phyloP scores from a whole-genome alignment of 495 filamentous ascomycete species.

The Lasiosphaeris hirsuta region DNA sequence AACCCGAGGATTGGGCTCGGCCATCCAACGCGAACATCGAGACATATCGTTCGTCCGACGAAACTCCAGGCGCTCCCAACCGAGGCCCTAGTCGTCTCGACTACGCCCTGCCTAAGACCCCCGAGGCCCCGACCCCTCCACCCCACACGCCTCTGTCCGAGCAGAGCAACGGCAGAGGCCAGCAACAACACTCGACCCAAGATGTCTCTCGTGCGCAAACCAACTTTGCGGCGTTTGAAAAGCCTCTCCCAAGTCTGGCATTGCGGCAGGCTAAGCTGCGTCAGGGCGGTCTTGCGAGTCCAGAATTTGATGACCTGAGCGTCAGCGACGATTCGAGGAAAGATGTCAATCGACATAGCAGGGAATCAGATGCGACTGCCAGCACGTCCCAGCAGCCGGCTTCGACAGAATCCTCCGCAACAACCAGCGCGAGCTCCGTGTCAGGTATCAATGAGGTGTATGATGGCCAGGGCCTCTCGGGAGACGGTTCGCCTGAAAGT shows the following conservation, averaged over 20 bases:
- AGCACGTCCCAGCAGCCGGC: conserved; percentile 43
- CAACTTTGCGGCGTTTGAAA: conserved; percentile 6
- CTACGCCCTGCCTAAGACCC: conserved; percentile 33
- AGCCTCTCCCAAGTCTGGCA: conserved; percentile 13
- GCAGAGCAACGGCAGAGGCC: conserved; percentile 3
- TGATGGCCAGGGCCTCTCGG: conserved; percentile 38
- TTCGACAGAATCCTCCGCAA: conserved; percentile 43
- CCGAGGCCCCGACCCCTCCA: conserved; percentile 36
- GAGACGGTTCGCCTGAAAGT: conserved; percentile 39
- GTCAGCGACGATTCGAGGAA: conserved; percentile 30
- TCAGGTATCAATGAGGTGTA: conserved; percentile 44
- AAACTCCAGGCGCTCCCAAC: conserved; percentile 2
- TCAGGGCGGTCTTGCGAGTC: conserved; percentile 13
- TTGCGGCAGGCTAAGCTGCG: conserved; percentile 8
- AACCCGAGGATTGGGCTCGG: conserved; percentile 38
- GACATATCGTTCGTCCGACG: conserved; percentile 19
- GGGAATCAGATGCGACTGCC: conserved; percentile 45
- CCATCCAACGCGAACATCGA: conserved; percentile 44
- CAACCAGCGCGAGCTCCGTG: conserved; percentile 50
- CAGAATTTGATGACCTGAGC: conserved; percentile 33
- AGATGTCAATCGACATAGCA: conserved; percentile 42
- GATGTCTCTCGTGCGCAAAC: conserved; percentile 6
- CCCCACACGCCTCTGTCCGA: conserved; percentile 35
- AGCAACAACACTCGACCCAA: conserved; percentile 2
- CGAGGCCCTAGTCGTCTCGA: conserved; percentile 16